These are phyloP conservation scores for Papilionanthe hybrid DNA, from an alignment of 116 monocot genomes.

Conservation along the genomic window DNA sequence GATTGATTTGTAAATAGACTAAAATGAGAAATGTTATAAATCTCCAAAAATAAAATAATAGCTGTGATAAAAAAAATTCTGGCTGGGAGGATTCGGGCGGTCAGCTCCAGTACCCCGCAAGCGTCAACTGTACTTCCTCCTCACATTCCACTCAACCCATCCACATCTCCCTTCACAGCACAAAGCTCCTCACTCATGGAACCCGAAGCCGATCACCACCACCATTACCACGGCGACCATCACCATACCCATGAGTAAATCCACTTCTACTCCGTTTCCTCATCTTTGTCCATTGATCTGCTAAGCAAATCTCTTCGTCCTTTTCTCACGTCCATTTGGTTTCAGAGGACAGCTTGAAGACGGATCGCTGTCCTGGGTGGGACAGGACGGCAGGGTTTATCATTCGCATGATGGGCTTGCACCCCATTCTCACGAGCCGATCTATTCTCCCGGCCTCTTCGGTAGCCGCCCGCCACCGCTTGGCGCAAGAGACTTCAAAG, in stretches of 20 bases:
- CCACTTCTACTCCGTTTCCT: neutral
- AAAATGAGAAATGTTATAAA: no score
- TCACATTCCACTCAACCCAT: no score
- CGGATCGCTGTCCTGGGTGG: slow-evolving; percentile 42
- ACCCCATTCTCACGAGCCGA: slow-evolving; percentile 93
- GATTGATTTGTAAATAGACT: no score
- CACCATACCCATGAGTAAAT: slow-evolving; percentile 13
- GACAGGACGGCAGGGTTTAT: slow-evolving; percentile 70
- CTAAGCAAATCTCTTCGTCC: neutral
- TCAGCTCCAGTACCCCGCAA: no score
- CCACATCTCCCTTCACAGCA: neutral
- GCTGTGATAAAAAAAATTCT: no score
- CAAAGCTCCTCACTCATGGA: slow-evolving; percentile 23
- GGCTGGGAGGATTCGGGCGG: no score
- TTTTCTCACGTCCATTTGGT: neutral
- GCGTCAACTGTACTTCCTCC: no score
- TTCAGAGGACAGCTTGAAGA: slow-evolving; percentile 5
- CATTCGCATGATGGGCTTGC: slow-evolving; percentile 94
- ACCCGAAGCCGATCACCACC: slow-evolving; percentile 24
- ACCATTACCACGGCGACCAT: slow-evolving; percentile 4
- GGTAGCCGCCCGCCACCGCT: slow-evolving; percentile 50
- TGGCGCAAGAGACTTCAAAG: slow-evolving; percentile 48
- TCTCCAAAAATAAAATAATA: no score
- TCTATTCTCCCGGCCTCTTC: slow-evolving; percentile 83
- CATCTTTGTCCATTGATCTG: neutral